phyloP scores from a whole-genome alignment of 192 early-diverging fungal genomes.

The Thamnidium elegans region DNA sequence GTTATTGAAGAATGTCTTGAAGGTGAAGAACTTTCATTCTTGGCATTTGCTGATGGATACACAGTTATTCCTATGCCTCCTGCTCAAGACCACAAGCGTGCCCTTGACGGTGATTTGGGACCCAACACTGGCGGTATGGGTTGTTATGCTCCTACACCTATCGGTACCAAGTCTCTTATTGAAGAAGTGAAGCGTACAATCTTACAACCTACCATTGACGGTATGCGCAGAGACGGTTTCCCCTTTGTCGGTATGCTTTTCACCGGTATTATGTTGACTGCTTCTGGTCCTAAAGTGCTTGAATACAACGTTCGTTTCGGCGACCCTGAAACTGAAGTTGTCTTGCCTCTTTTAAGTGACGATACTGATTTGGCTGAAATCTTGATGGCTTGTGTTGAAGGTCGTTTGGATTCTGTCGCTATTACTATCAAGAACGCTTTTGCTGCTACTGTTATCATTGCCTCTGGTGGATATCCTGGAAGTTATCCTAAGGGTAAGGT shows the following conservation, averaged over 20 bases:
- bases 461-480: constrained; percentile 92
- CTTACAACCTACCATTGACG: constrained; percentile 90
- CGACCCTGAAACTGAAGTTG: constrained; percentile 96
- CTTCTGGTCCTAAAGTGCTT: constrained; percentile 87
- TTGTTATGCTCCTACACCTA: constrained; percentile 93
- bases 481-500: constrained; percentile 76
- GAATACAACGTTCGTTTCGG: constrained; percentile 99
- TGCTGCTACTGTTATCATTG: constrained; percentile 91
- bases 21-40: constrained; percentile 91
- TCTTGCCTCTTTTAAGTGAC: constrained; percentile 86
- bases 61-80: constrained; percentile 85
- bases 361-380: constrained; percentile 84
- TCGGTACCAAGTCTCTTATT: constrained; percentile 77
- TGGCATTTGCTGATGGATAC: constrained; percentile 95
- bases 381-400: constrained; percentile 82
- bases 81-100: constrained; percentile 98
- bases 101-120: constrained; percentile 88
- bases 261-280: constrained; percentile 94
- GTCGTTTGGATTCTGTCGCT: constrained; percentile 84
- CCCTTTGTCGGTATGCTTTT: constrained; percentile 98
- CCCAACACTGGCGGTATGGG: constrained; percentile 99
- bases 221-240: constrained; percentile 92
- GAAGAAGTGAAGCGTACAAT: constrained; percentile 70
- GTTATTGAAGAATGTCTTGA: constrained; percentile 94
- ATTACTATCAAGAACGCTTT: constrained; percentile 68